Conservation (phyloP, 305 asterid species). For the Solanum chacoense region DNA sequence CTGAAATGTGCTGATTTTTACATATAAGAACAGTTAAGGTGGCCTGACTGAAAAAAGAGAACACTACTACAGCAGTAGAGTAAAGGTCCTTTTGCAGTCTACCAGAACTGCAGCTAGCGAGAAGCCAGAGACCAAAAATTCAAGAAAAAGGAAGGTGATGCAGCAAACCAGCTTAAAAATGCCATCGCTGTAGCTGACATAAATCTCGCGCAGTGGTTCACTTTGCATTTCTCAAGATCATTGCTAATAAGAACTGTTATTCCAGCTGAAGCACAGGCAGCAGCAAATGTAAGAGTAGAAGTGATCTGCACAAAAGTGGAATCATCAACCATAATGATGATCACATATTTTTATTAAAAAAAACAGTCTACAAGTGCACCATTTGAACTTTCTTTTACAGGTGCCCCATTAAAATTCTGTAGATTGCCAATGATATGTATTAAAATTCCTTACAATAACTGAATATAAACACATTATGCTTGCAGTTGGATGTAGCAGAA, state of each 20-base stretch:
- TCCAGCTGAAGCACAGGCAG: conserved; percentile 96
- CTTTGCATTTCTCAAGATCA: conserved; percentile 54
- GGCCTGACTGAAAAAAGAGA: not conserved
- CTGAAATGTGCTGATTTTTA: not conserved
- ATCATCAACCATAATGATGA: not conserved
- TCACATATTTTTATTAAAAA: not conserved
- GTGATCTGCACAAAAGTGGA: conserved; percentile 44
- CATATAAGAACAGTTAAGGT: not conserved
- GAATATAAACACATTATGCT: not conserved
- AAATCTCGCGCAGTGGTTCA: conserved; percentile 76
- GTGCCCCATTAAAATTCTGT: not conserved
- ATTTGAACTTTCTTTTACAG: not conserved
- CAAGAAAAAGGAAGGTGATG: conserved; percentile 63
- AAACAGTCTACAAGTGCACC: not conserved
- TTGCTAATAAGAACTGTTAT: conserved; percentile 86
- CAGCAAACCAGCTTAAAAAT: conserved; percentile 84
- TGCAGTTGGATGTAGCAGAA: not conserved
- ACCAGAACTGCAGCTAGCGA: conserved; percentile 13
- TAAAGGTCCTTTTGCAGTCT: not conserved
- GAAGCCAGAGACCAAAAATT: conserved; percentile 87
- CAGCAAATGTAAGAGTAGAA: conserved; percentile 85
- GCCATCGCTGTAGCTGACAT: conserved; percentile 96
- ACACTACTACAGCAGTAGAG: not conserved
- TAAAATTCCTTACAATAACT: not conserved
- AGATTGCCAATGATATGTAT: not conserved